Evolutionary conservation across 192 early-diverging fungal species (phyloP), one percentile per base, ranked within the genome.

Genomic region (Coemansia sp.): DNA sequence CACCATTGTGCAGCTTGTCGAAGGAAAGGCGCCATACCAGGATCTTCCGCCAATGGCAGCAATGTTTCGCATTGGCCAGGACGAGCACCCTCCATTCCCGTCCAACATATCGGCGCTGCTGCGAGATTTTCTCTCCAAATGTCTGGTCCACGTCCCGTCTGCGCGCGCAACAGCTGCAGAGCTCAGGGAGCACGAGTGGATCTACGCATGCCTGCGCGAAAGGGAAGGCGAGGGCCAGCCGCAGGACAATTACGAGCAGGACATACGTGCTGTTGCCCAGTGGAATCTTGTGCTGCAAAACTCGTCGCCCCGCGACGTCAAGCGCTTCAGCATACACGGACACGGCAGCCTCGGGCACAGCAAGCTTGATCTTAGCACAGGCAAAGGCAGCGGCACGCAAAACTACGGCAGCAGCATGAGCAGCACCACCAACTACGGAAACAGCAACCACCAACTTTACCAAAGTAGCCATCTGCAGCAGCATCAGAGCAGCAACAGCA

Each of bases 131-230:
- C 76, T 96, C 33, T 80, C 86, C 39, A 73, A 85, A 53, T 95
- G 93, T 60, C 92, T 95, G 52, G 88, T 90, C 34, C 91, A 92
- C 64, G 89, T 93, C 64, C 85, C 86, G n/a, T 86, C 87, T 15
- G 75, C 85, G 11, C 81, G 90, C 24, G 85, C 87, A 6, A 83
- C 88, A 0, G 93, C 94, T 10, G 85, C 71, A 36, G 87, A 87
- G 60, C 81, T 96, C 26, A 76, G 89, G n/a, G 74, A 84, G 43
- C 93, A 84, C 68, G 66, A 62, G 58, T 78, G 73, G 76, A 78
- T 79, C 62, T 69, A 60, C 44, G 57, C 66, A 45, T 81, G 78
- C 49, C 59, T 73, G 66, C 66, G 71, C 33, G 75, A 72, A 64
- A 65, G 69, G 7, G 66, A 78, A 63, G 63, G 73, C 24, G 75